A percentile compares a stretch with the other conserved stretches of the same genome.
Conservation (phyloP, 371 early-diverging fungal genomes). For the Zychaea mexicana region DNA sequence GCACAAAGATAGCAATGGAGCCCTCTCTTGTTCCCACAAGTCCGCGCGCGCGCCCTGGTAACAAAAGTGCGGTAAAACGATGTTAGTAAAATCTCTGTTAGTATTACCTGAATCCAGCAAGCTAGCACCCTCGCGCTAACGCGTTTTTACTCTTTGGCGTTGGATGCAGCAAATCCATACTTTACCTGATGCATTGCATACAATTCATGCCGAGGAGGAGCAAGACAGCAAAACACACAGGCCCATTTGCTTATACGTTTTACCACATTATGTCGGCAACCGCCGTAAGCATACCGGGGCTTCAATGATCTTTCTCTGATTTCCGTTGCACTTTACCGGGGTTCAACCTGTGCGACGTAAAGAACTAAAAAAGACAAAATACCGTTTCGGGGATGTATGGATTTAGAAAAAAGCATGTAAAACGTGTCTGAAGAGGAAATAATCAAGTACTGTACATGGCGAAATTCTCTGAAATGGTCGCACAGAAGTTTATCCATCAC, state of each 20-base stretch:
- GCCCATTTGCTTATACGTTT: no score
- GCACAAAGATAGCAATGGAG: no score
- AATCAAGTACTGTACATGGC: background rate
- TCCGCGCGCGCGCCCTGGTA: background rate
- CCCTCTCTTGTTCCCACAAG: no score
- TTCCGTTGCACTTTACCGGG: background rate
- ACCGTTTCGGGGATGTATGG: conserved; percentile 1
- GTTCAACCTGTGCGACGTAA: background rate
- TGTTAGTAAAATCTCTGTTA: no score
- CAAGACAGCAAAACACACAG: no score
- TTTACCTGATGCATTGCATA: no score
- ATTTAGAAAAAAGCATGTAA: conserved; percentile 8
- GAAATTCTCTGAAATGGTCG: conserved; percentile 5
- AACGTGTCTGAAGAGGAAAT: conserved; percentile 1
- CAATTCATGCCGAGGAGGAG: no score
- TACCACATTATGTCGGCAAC: background rate
- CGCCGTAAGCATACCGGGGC: background rate
- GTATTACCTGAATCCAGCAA: conserved; percentile 6
- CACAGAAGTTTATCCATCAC: background rate
- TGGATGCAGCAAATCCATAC: no score
- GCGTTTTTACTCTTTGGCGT: no score
- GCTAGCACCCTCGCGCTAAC: background rate
- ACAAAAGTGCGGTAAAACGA: no score
- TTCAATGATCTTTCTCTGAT: background rate
- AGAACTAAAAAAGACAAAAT: background rate